Base-by-base conservation (phyloP, 306 rosid species). In the Prunus salicina region DNA sequence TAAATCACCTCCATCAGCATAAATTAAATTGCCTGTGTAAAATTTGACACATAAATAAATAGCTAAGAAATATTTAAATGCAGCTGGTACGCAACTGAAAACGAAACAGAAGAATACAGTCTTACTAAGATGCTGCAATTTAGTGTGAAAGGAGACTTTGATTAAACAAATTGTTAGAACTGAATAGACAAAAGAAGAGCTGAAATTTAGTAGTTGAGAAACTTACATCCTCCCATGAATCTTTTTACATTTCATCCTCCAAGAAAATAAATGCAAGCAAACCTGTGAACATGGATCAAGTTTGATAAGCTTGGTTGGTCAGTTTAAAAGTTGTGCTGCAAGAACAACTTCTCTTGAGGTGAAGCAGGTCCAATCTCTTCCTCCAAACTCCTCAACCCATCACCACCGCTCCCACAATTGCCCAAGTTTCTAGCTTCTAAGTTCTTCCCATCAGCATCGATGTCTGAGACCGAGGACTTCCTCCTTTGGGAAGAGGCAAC, bases 321-420 rank as follows among this genome's bases (percentile, higher is more conserved):
- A 9, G 55, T 56, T 84, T 65, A 86, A 82, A 95, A 95, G 78
- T 95, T 92, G 80, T 95, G 97, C 84, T 89, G 89, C 88, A 95
- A 90, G 89, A 89, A 95, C 82, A 92, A 61, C 78, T 88, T 90
- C 77, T 95, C 89, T 65, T 82, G 84, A 45, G 98, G 98, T 63
- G 98, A 95, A 83, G 98, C 98, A 19, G 97, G 97, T 24, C 93
- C 93, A 84, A 90, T 95, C 86, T 95, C 98, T 86, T 95, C 98
- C 77, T 92, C 97, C 83, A 94, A 89, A 76, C 96, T 94, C 85
- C 88, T 89, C 85, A 94, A 86, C 72, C 91, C 96, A 52, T 92
- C 98, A 76, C 89, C 91, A 49, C 67, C 85, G 65, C 72, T 79
- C 9, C 85, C 86, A 22, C 81, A 82, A 71, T 84, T 87, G 22